Evolutionary conservation across 164 flowering plant species (phyloP).

Genomic region (Stephania cephalantha): DNA sequence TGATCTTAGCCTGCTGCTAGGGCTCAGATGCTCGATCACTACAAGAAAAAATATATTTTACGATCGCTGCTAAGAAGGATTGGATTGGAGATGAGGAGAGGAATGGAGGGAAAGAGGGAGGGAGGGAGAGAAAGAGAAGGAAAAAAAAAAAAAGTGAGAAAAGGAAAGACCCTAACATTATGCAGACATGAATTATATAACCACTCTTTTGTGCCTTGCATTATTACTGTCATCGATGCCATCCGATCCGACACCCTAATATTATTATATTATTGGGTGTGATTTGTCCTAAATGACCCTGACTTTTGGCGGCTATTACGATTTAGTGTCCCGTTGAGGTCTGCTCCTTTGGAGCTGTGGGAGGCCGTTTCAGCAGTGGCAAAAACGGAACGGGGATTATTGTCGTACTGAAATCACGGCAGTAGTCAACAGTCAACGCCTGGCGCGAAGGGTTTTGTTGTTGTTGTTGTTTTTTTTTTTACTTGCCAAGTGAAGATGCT

Average conservation of each 20-base stretch:
- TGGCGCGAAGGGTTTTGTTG: not conserved
- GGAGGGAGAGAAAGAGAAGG: constrained; percentile 14
- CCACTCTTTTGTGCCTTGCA: not conserved
- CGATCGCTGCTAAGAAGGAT: no score
- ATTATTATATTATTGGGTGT: not conserved
- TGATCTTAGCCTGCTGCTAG: no score
- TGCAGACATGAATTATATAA: constrained; percentile 34
- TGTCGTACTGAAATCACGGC: constrained; percentile 10
- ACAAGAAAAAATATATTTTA: no score
- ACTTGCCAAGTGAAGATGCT: not conserved
- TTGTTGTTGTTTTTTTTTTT: not conserved
- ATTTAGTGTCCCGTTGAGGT: not conserved
- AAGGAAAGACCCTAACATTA: constrained; percentile 27
- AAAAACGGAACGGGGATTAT: constrained; percentile 18
- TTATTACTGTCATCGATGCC: constrained; percentile 15
- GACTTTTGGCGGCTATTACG: not conserved
- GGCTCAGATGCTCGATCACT: no score
- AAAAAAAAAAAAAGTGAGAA: constrained; percentile 27
- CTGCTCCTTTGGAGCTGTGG: not conserved
- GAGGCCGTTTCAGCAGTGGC: constrained; percentile 8
- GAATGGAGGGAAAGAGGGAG: constrained; percentile 2
- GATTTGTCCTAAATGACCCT: not conserved
- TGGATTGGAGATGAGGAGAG: constrained; percentile 12
- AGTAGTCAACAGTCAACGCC: constrained; percentile 11
- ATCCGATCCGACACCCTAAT: constrained; percentile 5